phyloP scores from a whole-genome alignment of 768 basidiomycete genomes.

The Cyclocybe cylindracea region DNA sequence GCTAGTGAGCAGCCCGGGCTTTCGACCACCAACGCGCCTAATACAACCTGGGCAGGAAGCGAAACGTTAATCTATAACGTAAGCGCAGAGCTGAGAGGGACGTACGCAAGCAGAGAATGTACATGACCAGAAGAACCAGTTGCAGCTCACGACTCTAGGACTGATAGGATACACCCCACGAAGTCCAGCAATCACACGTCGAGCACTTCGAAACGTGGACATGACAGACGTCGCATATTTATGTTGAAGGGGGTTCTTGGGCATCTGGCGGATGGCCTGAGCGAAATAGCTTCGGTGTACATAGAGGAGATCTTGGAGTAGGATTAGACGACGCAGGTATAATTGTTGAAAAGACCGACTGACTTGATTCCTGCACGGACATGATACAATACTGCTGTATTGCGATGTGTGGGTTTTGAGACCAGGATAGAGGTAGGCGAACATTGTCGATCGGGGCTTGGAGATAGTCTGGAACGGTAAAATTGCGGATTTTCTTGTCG shows the following conservation, averaged over 20 bases:
- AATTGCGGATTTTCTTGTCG: constrained; percentile 53
- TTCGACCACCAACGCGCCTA: constrained; percentile 47
- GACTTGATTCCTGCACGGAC: constrained; percentile 47
- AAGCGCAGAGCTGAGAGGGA: constrained; percentile 2
- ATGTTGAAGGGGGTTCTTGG: constrained; percentile 44
- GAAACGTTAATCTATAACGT: background rate
- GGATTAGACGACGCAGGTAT: background rate
- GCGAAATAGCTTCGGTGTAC: constrained; percentile 52
- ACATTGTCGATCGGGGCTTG: constrained; percentile 34
- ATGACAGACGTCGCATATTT: constrained; percentile 47
- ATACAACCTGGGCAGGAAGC: constrained; percentile 41
- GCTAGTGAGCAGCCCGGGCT: constrained; percentile 46
- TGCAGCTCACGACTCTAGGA: constrained; percentile 28
- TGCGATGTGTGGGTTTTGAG: constrained; percentile 34
- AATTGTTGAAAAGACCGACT: constrained; percentile 16
- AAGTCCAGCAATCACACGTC: constrained; percentile 40
- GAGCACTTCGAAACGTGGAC: constrained; percentile 44
- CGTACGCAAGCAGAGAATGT: constrained; percentile 51
- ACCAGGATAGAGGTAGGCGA: constrained; percentile 39
- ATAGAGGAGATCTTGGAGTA: constrained; percentile 37
- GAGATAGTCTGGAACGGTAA: constrained; percentile 45
- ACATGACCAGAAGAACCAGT: constrained; percentile 56
- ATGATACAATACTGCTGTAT: constrained; percentile 47
- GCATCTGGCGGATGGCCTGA: constrained; percentile 41
- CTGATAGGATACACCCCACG: constrained; percentile 36